Evolutionary conservation across 768 basidiomycete species (phyloP).

Genomic region (Trametes punicea): DNA sequence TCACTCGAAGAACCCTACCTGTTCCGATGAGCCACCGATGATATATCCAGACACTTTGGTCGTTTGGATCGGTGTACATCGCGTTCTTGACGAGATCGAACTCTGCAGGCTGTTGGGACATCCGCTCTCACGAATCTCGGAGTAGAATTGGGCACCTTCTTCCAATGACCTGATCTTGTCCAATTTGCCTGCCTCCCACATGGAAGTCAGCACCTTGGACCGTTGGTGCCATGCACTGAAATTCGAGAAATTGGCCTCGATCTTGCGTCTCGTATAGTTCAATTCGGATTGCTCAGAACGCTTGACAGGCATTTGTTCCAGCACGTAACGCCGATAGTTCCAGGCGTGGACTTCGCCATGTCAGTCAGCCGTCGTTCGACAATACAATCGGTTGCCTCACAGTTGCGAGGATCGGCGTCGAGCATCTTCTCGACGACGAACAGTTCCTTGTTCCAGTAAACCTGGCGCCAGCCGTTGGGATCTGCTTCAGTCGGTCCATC

Average conservation of each 20-base stretch:
- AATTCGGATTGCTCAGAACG: constrained; percentile 66
- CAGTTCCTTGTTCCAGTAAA: constrained; percentile 83
- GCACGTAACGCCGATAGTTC: constrained; percentile 88
- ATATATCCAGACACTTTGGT: constrained; percentile 98
- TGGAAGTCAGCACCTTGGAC: constrained; percentile 66
- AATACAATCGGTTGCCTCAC: constrained; percentile 43
- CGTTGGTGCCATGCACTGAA: constrained; percentile 99
- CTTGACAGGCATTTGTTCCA: constrained; percentile 62
- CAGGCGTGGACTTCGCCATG: constrained; percentile 77
- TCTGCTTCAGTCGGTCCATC: constrained; percentile 58
- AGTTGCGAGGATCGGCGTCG: constrained; percentile 88
- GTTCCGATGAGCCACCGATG: constrained; percentile 94
- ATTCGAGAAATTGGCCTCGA: constrained; percentile 92
- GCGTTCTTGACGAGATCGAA: constrained; percentile 91
- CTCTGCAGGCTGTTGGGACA: constrained; percentile 48
- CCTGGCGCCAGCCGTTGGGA: constrained; percentile 65
- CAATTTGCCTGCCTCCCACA: constrained; percentile 61
- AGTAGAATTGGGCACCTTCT: constrained; percentile 50
- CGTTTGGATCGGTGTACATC: constrained; percentile 93
- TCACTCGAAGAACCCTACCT: constrained; percentile 41
- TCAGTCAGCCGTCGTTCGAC: background rate
- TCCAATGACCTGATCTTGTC: constrained; percentile 57
- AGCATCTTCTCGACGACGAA: constrained; percentile 91
- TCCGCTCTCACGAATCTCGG: background rate
- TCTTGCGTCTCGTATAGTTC: constrained; percentile 84